These are phyloP conservation scores for Plectosphaerella cucumerina DNA, from an alignment of 2,329 filamentous ascomycete species.

Conservation along the genomic window DNA sequence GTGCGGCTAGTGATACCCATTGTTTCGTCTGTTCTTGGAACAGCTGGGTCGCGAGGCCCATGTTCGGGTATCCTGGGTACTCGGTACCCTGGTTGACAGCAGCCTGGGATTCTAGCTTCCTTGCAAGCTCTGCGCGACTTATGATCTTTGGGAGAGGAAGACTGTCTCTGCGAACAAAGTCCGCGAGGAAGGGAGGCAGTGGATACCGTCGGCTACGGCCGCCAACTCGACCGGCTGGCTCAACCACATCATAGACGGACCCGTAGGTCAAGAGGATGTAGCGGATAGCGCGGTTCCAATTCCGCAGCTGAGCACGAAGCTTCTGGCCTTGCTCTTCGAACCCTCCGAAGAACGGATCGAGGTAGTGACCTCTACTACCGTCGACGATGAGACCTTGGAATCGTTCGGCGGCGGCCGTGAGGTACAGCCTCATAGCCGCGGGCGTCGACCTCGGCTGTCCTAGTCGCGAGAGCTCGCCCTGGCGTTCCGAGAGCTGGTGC, in stretches of 20 bases:
- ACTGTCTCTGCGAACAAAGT: slow-evolving; percentile 15
- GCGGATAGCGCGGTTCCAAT: slow-evolving; percentile 25
- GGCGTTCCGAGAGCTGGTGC: slow-evolving; percentile 13
- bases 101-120: slow-evolving; percentile 25
- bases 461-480: slow-evolving; percentile 13
- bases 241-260: slow-evolving; percentile 1
- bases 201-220: too few species aligned
- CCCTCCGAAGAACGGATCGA: slow-evolving; percentile 31
- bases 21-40: slow-evolving; percentile 33
- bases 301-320: slow-evolving; percentile 23
- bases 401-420: slow-evolving; percentile 27
- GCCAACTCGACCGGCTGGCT: neutral
- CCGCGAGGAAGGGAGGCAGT: slow-evolving; percentile 21
- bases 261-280: slow-evolving; percentile 20
- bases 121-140: slow-evolving; percentile 10
- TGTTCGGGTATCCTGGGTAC: slow-evolving; percentile 32
- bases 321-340: slow-evolving; percentile 11
- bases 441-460: slow-evolving; percentile 15
- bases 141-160: slow-evolving; percentile 21
- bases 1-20: slow-evolving; percentile 32
- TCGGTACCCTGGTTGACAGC: slow-evolving; percentile 33
- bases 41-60: slow-evolving; percentile 29
- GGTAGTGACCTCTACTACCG: slow-evolving; percentile 23
- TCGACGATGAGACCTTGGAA: slow-evolving; percentile 27
- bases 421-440: slow-evolving; percentile 24